A percentile compares a stretch with the other conserved stretches of the same genome.
phyloP scores from a whole-genome alignment of 805 yeast genomes.

The Candida cerambycidarum region DNA sequence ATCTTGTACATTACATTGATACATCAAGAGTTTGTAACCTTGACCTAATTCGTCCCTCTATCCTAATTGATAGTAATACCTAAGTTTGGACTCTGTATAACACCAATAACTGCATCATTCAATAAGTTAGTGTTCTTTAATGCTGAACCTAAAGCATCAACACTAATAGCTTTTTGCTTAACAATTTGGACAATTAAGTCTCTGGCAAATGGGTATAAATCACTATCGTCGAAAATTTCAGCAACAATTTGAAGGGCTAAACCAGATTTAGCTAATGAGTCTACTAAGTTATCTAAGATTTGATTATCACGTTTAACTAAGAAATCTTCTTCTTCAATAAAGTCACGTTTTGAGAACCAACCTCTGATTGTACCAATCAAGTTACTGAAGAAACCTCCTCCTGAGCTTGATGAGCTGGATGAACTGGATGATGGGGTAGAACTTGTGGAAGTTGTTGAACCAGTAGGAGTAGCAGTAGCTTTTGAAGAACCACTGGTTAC shows the following conservation, averaged over 20 bases:
- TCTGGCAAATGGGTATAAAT: conserved; percentile 23
- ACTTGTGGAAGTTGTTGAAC: conserved; percentile 7
- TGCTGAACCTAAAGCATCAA: conserved; percentile 16
- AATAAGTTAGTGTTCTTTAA: conserved; percentile 18
- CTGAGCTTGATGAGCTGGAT: conserved; percentile 6
- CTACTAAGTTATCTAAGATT: conserved; percentile 23
- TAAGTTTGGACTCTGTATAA: conserved; percentile 17
- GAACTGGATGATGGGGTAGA: conserved; percentile 9
- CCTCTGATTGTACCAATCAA: conserved; percentile 12
- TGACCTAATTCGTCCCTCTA: no score
- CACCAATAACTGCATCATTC: conserved; percentile 17
- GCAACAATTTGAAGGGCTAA: conserved; percentile 28
- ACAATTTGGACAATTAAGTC: conserved; percentile 24
- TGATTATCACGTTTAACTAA: conserved; percentile 18
- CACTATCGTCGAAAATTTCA: conserved; percentile 21
- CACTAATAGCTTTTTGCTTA: conserved; percentile 19
- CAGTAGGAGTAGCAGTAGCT: conserved; percentile 5
- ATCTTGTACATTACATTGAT: conserved; percentile 2
- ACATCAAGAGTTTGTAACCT: no score
- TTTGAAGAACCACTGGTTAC: conserved; percentile 4
- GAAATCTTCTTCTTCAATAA: conserved; percentile 2
- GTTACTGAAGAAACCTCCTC: conserved; percentile 6
- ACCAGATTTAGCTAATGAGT: conserved; percentile 29
- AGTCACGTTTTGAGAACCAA: conserved; percentile 17
- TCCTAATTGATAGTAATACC: conserved; percentile 16